A percentile compares a stretch with the other conserved stretches of the same genome.
Evolutionary conservation across 176 grass and related monocot species (phyloP).

Genomic region (Phyllostachys edulis): DNA sequence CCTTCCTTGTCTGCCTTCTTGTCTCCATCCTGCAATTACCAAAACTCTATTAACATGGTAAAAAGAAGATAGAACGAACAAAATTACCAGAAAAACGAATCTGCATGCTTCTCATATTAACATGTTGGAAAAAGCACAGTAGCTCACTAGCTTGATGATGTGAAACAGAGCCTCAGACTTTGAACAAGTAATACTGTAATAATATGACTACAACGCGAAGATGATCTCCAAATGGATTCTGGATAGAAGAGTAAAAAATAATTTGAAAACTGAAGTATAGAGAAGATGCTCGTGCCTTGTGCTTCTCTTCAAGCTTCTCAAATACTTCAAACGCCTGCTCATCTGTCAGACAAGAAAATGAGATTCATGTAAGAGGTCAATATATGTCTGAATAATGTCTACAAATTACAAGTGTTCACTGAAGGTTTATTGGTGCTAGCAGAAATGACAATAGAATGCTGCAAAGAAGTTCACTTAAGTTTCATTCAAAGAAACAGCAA

Average conservation of each 20-base stretch:
- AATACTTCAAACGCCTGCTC: constrained; percentile 32
- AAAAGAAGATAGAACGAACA: background rate
- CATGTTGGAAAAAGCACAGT: background rate
- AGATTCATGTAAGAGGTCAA: background rate
- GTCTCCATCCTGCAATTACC: constrained; percentile 25
- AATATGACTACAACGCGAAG: background rate
- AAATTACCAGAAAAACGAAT: background rate
- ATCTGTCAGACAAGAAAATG: constrained; percentile 23
- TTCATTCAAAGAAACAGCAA: background rate
- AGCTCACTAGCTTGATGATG: background rate
- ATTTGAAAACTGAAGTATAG: background rate
- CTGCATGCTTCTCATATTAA: background rate
- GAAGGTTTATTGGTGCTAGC: background rate
- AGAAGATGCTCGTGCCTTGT: constrained; percentile 29
- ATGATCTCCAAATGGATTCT: background rate
- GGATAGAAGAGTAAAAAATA: background rate
- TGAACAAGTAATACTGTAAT: background rate
- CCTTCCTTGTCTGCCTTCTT: constrained; percentile 31
- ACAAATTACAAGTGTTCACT: background rate
- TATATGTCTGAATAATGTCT: background rate
- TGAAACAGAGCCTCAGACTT: background rate
- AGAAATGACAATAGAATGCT: background rate
- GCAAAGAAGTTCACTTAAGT: background rate
- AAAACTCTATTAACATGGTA: background rate
- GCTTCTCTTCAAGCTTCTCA: constrained; percentile 46